Base-by-base conservation (phyloP, 1,284 basidiomycete genomes). In the Sanghuangporus sanghuang region DNA sequence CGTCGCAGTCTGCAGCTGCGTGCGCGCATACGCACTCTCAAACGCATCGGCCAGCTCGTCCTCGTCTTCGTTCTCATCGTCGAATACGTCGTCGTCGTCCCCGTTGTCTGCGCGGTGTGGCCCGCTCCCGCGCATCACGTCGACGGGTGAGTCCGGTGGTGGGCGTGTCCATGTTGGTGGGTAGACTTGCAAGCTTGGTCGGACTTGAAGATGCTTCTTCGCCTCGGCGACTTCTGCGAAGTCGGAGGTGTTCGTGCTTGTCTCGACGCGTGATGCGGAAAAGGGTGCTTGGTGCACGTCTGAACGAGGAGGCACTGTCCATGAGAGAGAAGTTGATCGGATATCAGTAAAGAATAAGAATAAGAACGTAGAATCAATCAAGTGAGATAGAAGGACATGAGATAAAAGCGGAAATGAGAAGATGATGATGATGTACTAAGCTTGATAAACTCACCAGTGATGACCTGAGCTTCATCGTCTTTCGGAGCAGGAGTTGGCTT, bases 141-240 rank as follows among this genome's bases (percentile, higher is more conserved):
- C 64, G 16, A 57, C 44, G 11, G 64, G 64, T 1, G 64, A 65
- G 56, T 65, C 64, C 2, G 64, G 64, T 27, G 60, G 57, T 4
- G 64, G 61, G 3, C 64, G 62, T 8, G 38, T 54, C 55, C 54
- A 56, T 44, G 56, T 9, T 50, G 54, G 16, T 14, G 57, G 57
- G 21, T 57, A 58, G 59, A 57, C 42, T 18, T 46, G 54, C 14
- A 62, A 23, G 36, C 52, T 62, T 39, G 60, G 63, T 12, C 60
- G 64, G 7, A 36, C 16, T 18, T 57, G 44, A 11, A 46, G 18
- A 2, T 44, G 18, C 36, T 38, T 54, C 53, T 54, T 54, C 5
- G 35, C 32, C 4, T 32, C 14, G 5, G 39, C 21, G 38, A 35
- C 27, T 38, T 53, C 32, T 6, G 39, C 7, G 49, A 23, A 14